These are phyloP conservation scores for Penicillium coprophilum DNA, from an alignment of 495 filamentous ascomycete genomes.

Conservation along the genomic window DNA sequence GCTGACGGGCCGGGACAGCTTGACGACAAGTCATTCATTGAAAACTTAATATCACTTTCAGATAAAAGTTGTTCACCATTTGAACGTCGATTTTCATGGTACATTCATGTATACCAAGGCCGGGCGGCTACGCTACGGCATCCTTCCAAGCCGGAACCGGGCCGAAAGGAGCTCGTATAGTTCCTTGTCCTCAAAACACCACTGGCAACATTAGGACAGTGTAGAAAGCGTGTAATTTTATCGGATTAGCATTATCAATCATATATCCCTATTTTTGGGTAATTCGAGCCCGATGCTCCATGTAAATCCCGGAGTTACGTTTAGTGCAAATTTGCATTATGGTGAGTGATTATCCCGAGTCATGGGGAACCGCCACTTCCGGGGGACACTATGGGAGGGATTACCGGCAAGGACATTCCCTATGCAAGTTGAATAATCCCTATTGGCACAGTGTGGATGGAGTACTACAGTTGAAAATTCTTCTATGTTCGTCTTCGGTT, in stretches of 20 bases:
- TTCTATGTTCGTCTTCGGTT: background rate
- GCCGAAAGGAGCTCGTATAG: conserved; percentile 1
- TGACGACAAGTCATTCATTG: background rate
- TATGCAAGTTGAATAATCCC: background rate
- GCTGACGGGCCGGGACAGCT: background rate
- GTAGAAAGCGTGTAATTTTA: background rate
- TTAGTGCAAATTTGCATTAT: background rate
- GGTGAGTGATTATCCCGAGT: background rate
- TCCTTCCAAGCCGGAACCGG: conserved; percentile 1
- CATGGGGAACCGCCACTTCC: background rate
- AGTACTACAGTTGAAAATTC: background rate
- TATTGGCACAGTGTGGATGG: background rate
- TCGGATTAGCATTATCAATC: background rate
- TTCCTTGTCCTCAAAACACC: background rate
- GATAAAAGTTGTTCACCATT: background rate
- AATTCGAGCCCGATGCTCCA: background rate
- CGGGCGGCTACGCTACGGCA: background rate
- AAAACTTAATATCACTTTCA: background rate
- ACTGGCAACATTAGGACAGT: background rate
- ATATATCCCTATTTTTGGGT: background rate
- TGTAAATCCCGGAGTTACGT: conserved; percentile 5
- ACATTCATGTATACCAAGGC: background rate
- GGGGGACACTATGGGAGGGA: background rate
- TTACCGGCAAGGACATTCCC: background rate
- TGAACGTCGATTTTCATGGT: too few species aligned